Evolutionary conservation across 441 rosid species (phyloP), one percentile per base, ranked within the genome.

Genomic region (Adansonia madagascariensis): DNA sequence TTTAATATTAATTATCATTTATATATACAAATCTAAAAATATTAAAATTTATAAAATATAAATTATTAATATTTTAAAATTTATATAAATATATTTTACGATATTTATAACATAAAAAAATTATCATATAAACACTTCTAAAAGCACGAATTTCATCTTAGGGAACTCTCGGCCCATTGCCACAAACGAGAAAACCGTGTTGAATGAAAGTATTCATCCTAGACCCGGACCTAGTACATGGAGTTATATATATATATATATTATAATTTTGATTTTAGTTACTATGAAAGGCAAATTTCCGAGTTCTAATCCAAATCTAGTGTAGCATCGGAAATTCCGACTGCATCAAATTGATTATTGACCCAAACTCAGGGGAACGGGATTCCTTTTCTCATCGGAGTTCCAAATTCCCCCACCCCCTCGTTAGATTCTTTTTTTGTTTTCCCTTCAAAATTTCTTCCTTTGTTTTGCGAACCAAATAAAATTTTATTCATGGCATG

Each of bases 401-500:
- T 66, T 80, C 63, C 75, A 39, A 64, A 52, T 67, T 17, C 66
- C 20, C 22, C 14, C 43, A 3, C 4, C 27, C 27, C 27, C 27
- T 1, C 27, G 27, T 14, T 35, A 11, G 7, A 1, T 10, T 64
- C 8, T 7, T 0, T 14, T 24, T 10, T 18, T 60, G 15, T 61
- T 53, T 55, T 55, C 6, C 9, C 59, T 11, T 63, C 22, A 22
- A 47, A 27, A 11, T 6, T 68, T 53, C 52, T 61, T 22, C 47
- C 47, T 9, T 59, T 67, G 22, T 77, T 50, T 27, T 50, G 8
- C 27, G 18, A 56, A 35, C 20, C 8, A 27, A 27, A 62, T 71
- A 77, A 60, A 39, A 75, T 63, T 63, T 75, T 55, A 46, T 35
- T 68, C 27, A 91, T 89, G 97, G 92, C 97, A 41, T 89, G 91